Evolutionary conservation across 257 asterid genomes (phyloP), one percentile per base, ranked within the genome.

Genomic region (Leonotis leonurus): DNA sequence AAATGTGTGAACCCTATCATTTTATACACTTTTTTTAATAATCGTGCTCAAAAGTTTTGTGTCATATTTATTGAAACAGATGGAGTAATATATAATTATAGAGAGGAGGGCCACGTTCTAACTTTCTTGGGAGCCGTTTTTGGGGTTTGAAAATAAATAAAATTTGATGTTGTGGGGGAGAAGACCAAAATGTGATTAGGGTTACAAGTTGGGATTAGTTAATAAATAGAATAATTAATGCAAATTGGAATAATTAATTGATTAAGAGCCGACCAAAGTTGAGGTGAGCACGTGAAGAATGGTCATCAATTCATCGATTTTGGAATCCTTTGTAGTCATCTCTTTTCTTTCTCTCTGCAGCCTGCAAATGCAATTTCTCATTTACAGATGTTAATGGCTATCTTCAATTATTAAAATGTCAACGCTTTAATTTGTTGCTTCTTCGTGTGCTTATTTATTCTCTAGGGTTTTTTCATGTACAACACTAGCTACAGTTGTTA

Each of bases 201-300:
- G 52, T 51, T 72, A 10, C 72, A 68, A 63, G 56, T 77, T 73
- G 75, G 9, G 63, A 65, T 57, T 77, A 48, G 53, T 52, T 58
- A 59, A 71, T 65, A 44, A 12, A 36, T 56, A n/a, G n/a, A n/a
- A n/a, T 61, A 13, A 36, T 56, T 56, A 56, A 55, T 30, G 18
- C 51, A 62, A 69, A 53, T 60, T 22, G 66, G 63, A 59, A 53
- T 72, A 59, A 26, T 77, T 69, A 22, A 68, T 25, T 37, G 18
- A 33, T 33, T 68, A 53, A 73, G 69, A 70, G 79, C 83, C 83
- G 79, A 73, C 83, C 79, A 72, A 63, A 66, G 49, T 70, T 65
- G 75, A 73, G 77, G 79, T 66, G 59, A 70, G 51, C 83, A 77
- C 77, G 84, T 78, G 81, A 76, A 60, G 70, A 70, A 70, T 72